Percentiles rank a stretch among this genome's conserved stretches.
phyloP scores from a whole-genome alignment of 169 alveolate species.

The Fabrea salina region DNA sequence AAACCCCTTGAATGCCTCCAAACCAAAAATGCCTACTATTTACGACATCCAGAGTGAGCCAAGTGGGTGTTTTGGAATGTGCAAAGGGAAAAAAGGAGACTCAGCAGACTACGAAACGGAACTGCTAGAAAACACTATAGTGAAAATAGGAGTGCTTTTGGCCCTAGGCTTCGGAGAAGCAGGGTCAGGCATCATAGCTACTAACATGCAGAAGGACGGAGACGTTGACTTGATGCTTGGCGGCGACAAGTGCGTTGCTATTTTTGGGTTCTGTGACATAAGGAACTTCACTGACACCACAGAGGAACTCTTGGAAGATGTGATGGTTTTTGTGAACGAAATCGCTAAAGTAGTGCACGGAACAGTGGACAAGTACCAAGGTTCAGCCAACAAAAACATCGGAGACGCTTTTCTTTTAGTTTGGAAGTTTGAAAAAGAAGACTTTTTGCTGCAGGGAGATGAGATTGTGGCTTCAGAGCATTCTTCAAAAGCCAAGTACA shows the following conservation, averaged over 20 bases:
- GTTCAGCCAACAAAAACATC: conserved; percentile 83
- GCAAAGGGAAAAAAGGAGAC: neutral
- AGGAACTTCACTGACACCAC: conserved; percentile 80
- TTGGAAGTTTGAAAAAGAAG: conserved; percentile 71
- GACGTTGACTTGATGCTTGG: conserved; percentile 82
- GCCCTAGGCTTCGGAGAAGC: conserved; percentile 89
- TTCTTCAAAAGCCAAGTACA: neutral
- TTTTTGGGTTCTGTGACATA: conserved; percentile 84
- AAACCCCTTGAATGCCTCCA: conserved; percentile 66
- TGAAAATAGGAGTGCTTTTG: conserved; percentile 77
- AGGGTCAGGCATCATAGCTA: conserved; percentile 82
- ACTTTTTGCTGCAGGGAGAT: conserved; percentile 33
- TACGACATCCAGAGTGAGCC: neutral
- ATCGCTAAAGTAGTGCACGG: conserved; percentile 83
- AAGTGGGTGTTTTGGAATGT: neutral
- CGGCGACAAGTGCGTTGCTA: conserved; percentile 77
- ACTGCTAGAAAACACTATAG: conserved; percentile 73
- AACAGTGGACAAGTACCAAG: conserved; percentile 71
- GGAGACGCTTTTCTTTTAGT: conserved; percentile 87
- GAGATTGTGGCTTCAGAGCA: neutral
- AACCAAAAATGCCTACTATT: neutral
- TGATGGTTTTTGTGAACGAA: conserved; percentile 82
- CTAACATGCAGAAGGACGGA: conserved; percentile 71
- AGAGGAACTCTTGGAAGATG: conserved; percentile 76
- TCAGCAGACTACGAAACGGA: conserved; percentile 62